A percentile compares a stretch with the other conserved stretches of the same genome.
phyloP scores from a whole-genome alignment of 2,329 filamentous ascomycete genomes.

The Fusarium virguliforme region DNA sequence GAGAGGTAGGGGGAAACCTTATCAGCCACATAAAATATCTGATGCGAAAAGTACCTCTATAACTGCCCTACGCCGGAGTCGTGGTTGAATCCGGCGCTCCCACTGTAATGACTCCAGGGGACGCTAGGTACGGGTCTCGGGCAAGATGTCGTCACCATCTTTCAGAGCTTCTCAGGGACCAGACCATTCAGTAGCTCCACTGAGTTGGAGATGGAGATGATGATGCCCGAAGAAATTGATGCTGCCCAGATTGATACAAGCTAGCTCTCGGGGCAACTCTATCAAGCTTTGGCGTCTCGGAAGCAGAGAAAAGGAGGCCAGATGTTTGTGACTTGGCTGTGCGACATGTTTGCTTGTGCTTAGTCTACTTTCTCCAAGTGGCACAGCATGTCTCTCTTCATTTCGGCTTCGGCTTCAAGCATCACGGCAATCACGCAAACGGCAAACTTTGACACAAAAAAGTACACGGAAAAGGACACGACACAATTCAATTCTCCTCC shows the following conservation, averaged over 20 bases:
- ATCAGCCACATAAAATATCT: rapidly evolving
- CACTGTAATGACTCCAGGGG: slow-evolving; percentile 44
- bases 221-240: slow-evolving; percentile 1
- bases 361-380: slow-evolving; percentile 25
- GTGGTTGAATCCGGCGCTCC: slow-evolving; percentile 40
- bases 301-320: neutral
- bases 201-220: slow-evolving; percentile 4
- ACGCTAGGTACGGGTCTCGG: slow-evolving; percentile 29
- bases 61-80: slow-evolving; percentile 32
- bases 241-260: slow-evolving; percentile 6
- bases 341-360: neutral
- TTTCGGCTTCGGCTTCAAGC: slow-evolving; percentile 8
- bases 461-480: neutral
- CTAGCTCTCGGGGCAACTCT: slow-evolving; percentile 3
- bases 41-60: slow-evolving; percentile 14
- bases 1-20: slow-evolving; percentile 33
- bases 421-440: slow-evolving; percentile 12
- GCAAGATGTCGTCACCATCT: slow-evolving; percentile 43
- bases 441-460: neutral
- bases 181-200: slow-evolving; percentile 36
- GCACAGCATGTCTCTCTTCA: slow-evolving; percentile 42
- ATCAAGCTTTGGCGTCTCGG: neutral
- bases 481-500: slow-evolving; percentile 9
- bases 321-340: slow-evolving; percentile 13
- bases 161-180: slow-evolving; percentile 27